These are phyloP conservation scores for Macrolepiota dolichaula DNA, from an alignment of 768 basidiomycete genomes.

Conservation along the genomic window DNA sequence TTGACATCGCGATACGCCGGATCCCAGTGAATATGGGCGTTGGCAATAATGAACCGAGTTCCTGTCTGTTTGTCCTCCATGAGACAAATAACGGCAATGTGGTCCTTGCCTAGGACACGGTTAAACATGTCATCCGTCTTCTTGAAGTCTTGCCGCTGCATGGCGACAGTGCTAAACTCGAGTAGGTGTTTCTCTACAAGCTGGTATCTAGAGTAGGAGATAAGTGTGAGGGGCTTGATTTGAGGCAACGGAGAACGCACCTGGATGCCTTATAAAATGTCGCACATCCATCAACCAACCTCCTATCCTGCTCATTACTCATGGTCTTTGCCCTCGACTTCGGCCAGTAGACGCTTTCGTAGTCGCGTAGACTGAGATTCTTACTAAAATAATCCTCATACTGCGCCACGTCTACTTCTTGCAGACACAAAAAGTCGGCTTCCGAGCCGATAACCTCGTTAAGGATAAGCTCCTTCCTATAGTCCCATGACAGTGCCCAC, in stretches of 20 bases:
- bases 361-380: constrained; percentile 68
- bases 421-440: constrained; percentile 89
- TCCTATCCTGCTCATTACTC: constrained; percentile 72
- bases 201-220: constrained; percentile 58
- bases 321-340: constrained; percentile 94
- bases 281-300: constrained; percentile 93
- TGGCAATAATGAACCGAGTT: constrained; percentile 83
- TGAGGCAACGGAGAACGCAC: constrained; percentile 44
- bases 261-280: constrained; percentile 89
- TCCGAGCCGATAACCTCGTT: constrained; percentile 78
- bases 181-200: constrained; percentile 92
- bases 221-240: constrained; percentile 14
- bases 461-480: constrained; percentile 84
- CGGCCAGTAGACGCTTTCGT: constrained; percentile 89
- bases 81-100: constrained; percentile 84
- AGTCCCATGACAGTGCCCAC: constrained; percentile 97
- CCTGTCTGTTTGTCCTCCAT: constrained; percentile 88
- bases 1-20: constrained; percentile 93
- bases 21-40: constrained; percentile 93
- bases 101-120: constrained; percentile 91
- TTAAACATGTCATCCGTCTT: constrained; percentile 99
- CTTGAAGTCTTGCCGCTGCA: constrained; percentile 92
- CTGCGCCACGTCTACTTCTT: constrained; percentile 91
- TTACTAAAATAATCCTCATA: constrained; percentile 90
- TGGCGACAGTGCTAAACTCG: constrained; percentile 90